Conservation (phyloP, 2,329 filamentous ascomycete genomes). For the Cladobotryum mycophilum region DNA sequence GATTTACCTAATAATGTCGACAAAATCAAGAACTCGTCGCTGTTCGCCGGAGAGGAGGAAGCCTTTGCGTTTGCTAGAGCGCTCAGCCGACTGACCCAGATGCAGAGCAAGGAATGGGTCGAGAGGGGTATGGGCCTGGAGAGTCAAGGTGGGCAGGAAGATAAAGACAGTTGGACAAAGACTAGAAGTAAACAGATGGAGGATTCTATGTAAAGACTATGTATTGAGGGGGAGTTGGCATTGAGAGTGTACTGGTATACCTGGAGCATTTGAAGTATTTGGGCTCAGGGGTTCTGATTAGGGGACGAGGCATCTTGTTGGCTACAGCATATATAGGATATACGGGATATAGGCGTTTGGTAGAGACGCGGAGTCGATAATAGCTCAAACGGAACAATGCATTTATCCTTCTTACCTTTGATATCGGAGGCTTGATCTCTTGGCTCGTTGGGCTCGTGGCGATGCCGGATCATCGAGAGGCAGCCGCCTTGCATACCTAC, state of each 20-base stretch:
- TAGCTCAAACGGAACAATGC: too few relatives aligned
- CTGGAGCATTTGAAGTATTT: not conserved
- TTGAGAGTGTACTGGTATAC: not conserved
- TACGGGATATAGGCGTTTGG: too few relatives aligned
- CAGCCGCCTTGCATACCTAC: too few relatives aligned
- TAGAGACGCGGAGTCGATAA: too few relatives aligned
- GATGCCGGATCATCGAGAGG: too few relatives aligned
- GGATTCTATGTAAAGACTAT: conserved; percentile 50
- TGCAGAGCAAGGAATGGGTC: conserved; percentile 94
- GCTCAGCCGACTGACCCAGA: conserved; percentile 76
- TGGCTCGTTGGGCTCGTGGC: too few relatives aligned
- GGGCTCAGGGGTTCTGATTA: too few relatives aligned
- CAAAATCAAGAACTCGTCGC: conserved; percentile 74
- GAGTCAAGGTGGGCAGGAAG: conserved; percentile 55
- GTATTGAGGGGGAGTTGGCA: too few relatives aligned
- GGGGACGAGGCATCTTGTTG: too few relatives aligned
- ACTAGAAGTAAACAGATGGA: conserved; percentile 62
- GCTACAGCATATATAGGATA: too few relatives aligned
- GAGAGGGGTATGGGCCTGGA: conserved; percentile 70
- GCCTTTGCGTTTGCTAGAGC: conserved; percentile 92
- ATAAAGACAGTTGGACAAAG: conserved; percentile 60
- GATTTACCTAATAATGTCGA: conserved; percentile 80
- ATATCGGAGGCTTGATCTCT: too few relatives aligned
- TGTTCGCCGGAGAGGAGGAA: conserved; percentile 94
- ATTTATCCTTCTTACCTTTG: too few relatives aligned